These are phyloP conservation scores for Harringtonia lauricola DNA, from an alignment of 2,329 filamentous ascomycete species.

Conservation along the genomic window DNA sequence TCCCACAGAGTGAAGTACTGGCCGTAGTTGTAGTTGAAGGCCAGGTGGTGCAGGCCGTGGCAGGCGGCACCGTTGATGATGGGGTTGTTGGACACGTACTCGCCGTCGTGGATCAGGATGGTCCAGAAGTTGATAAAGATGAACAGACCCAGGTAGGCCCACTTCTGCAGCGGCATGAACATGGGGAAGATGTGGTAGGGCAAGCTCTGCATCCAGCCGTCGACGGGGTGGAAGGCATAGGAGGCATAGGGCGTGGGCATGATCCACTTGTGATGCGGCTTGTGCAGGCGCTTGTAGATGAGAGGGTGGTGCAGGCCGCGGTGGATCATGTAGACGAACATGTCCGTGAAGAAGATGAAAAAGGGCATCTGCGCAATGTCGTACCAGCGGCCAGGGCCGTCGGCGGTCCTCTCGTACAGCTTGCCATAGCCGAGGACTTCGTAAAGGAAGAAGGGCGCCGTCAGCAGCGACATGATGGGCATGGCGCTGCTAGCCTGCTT, in stretches of 20 bases:
- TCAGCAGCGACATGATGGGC: slow-evolving; percentile 74
- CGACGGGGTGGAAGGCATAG: slow-evolving; percentile 89
- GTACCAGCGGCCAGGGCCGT: slow-evolving; percentile 70
- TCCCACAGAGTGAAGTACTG: slow-evolving; percentile 94
- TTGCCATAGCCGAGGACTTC: slow-evolving; percentile 80
- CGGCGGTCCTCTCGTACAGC: slow-evolving; percentile 70
- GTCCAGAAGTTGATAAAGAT: slow-evolving; percentile 95
- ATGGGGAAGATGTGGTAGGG: slow-evolving; percentile 93
- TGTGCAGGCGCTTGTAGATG: slow-evolving; percentile 84
- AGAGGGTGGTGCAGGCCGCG: slow-evolving; percentile 69
- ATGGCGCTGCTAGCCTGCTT: slow-evolving; percentile 64
- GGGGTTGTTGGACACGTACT: slow-evolving; percentile 85
- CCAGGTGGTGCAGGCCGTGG: slow-evolving; percentile 83
- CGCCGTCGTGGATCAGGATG: slow-evolving; percentile 90
- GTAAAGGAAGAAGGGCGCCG: slow-evolving; percentile 66
- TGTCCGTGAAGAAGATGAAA: slow-evolving; percentile 82
- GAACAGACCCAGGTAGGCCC: slow-evolving; percentile 77
- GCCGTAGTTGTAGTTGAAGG: slow-evolving; percentile 87
- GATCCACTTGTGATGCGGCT: slow-evolving; percentile 99
- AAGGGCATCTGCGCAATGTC: slow-evolving; percentile 75
- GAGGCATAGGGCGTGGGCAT: slow-evolving; percentile 92
- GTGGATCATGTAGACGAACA: slow-evolving; percentile 86
- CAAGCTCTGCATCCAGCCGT: slow-evolving; percentile 78
- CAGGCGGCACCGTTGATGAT: slow-evolving; percentile 90
- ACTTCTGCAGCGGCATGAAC: slow-evolving; percentile 84